These are phyloP conservation scores for Pythium sp. DNA, from an alignment of 352 stramenopile genomes.

Conservation along the genomic window DNA sequence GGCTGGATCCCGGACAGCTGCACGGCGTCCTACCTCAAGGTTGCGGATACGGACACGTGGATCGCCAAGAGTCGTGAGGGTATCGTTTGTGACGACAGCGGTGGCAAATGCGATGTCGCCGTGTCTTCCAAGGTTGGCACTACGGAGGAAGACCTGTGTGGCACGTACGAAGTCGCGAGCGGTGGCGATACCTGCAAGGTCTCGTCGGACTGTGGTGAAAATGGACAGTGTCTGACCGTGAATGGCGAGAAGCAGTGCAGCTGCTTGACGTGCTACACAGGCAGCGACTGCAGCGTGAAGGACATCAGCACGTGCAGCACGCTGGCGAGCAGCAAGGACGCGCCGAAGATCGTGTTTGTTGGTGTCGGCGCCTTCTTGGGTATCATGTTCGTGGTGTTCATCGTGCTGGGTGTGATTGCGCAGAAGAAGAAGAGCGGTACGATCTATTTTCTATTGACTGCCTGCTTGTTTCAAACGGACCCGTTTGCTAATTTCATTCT, in stretches of 20 bases:
- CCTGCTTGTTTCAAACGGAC: background rate
- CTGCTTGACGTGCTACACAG: slow-evolving; percentile 77
- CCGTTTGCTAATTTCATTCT: slow-evolving; percentile 11
- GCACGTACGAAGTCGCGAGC: slow-evolving; percentile 54
- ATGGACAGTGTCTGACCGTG: slow-evolving; percentile 67
- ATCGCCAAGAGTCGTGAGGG: slow-evolving; percentile 68
- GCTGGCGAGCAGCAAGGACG: slow-evolving; percentile 51
- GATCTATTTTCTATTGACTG: slow-evolving; percentile 8
- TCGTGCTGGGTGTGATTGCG: slow-evolving; percentile 61
- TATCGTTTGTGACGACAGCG: slow-evolving; percentile 60
- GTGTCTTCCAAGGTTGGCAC: slow-evolving; percentile 49
- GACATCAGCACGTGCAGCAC: slow-evolving; percentile 66
- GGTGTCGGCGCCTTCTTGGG: slow-evolving; percentile 66
- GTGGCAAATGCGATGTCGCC: slow-evolving; percentile 64
- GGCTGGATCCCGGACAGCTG: slow-evolving; percentile 75
- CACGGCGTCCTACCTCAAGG: slow-evolving; percentile 45
- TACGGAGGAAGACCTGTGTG: slow-evolving; percentile 78
- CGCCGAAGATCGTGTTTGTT: slow-evolving; percentile 72
- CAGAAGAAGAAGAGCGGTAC: slow-evolving; percentile 74
- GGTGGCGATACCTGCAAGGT: slow-evolving; percentile 64
- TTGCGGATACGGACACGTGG: slow-evolving; percentile 65
- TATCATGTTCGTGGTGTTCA: slow-evolving; percentile 77
- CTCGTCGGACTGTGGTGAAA: slow-evolving; percentile 64
- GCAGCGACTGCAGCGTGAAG: slow-evolving; percentile 73
- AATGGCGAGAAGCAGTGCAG: slow-evolving; percentile 67